Percentiles rank a stretch among this genome's conserved stretches.
Evolutionary conservation across 2,329 filamentous ascomycete genomes (phyloP).

Genomic region (Penicillium hordei): DNA sequence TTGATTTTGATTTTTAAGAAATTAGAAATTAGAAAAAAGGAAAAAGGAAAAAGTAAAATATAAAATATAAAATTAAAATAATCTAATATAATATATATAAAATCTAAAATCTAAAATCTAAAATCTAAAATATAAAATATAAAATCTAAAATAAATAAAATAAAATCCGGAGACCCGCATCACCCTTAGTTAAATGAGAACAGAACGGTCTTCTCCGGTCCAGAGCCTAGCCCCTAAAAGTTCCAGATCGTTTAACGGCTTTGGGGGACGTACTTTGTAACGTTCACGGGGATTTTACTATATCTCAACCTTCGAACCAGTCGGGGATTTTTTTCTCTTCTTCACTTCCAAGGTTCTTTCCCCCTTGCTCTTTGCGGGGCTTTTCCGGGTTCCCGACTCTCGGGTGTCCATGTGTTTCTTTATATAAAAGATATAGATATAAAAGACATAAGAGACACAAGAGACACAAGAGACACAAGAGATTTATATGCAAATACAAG

Average conservation of each 20-base stretch:
- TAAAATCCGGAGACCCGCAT: slow-evolving; percentile 19
- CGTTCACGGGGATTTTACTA: background rate
- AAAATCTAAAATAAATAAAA: background rate
- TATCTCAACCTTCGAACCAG: slow-evolving; percentile 14
- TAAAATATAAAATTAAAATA: background rate
- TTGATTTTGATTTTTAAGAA: too few species aligned
- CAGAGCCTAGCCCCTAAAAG: slow-evolving; percentile 26
- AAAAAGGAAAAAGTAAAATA: too few species aligned
- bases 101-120: background rate
- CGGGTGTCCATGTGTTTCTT: background rate
- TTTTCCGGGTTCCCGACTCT: slow-evolving; percentile 18
- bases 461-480: too few species aligned
- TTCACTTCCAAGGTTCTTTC: slow-evolving; percentile 7
- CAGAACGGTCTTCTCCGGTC: slow-evolving; percentile 20
- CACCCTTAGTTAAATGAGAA: slow-evolving; percentile 27
- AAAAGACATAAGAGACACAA: too few species aligned
- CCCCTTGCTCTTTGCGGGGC: slow-evolving; percentile 20
- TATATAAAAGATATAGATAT: too few species aligned
- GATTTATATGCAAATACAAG: too few species aligned
- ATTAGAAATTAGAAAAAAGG: too few species aligned
- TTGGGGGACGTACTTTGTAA: background rate
- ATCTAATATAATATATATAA: background rate
- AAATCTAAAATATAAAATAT: background rate
- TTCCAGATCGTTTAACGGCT: slow-evolving; percentile 23
- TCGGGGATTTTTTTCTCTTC: slow-evolving; percentile 32